Percentiles rank a stretch among this genome's conserved stretches.
Conservation (phyloP, 2,329 filamentous ascomycete species). For the Phaeophleospora eucalypticola region DNA sequence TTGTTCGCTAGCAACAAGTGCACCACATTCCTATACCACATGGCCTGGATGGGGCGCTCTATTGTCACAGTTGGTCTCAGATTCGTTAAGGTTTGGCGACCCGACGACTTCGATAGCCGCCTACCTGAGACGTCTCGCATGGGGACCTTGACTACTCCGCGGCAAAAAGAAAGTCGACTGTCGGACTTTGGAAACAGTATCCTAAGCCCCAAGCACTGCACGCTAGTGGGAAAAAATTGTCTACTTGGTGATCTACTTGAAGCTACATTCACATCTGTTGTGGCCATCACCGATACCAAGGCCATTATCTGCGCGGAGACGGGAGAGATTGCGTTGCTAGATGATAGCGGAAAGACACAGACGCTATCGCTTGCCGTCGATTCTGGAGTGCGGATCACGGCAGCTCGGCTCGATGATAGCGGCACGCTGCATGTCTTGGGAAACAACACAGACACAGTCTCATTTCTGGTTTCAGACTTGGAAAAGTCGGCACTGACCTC, state of each 20-base stretch:
- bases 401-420: conserved; percentile 58
- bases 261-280: conserved; percentile 75
- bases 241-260: conserved; percentile 78
- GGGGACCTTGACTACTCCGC: conserved; percentile 23
- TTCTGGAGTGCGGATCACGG: conserved; percentile 64
- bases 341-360: conserved; percentile 69
- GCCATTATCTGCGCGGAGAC: conserved; percentile 82
- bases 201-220: conserved; percentile 53
- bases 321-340: conserved; percentile 83
- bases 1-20: conserved; percentile 88
- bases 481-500: conserved; percentile 24
- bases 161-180: conserved; percentile 27
- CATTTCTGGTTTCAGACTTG: conserved; percentile 39
- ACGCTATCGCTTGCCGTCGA: conserved; percentile 64
- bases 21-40: conserved; percentile 77
- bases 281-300: conserved; percentile 65
- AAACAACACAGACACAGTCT: conserved; percentile 55
- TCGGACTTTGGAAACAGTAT: conserved; percentile 34
- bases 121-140: conserved; percentile 7
- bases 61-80: conserved; percentile 84
- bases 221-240: conserved; percentile 81
- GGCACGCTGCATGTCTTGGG: conserved; percentile 65
- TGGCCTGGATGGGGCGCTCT: conserved; percentile 83
- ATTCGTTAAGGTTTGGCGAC: conserved; percentile 89
- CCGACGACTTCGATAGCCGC: conserved; percentile 56